phyloP scores from a whole-genome alignment of 2,329 filamentous ascomycete species.

The Epichloe gansuensis region DNA sequence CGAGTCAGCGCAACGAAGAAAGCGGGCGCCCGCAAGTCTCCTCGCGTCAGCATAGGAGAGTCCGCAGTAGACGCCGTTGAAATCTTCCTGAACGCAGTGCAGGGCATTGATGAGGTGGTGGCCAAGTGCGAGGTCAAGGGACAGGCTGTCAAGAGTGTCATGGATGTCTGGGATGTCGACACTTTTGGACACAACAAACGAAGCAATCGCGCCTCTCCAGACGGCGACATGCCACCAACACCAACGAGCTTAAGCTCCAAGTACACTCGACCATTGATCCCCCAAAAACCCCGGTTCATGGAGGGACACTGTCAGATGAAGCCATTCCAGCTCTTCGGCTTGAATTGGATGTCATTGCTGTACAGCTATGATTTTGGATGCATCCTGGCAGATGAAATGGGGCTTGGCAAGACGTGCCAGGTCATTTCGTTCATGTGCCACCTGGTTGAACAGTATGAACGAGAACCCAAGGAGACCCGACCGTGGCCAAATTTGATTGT shows the following conservation, averaged over 20 bases:
- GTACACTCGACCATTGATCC: constrained; percentile 30
- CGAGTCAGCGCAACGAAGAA: constrained; percentile 44
- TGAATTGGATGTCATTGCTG: constrained; percentile 86
- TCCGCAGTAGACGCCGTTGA: constrained; percentile 38
- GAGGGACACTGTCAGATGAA: constrained; percentile 66
- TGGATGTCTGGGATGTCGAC: constrained; percentile 37
- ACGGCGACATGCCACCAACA: constrained; percentile 27
- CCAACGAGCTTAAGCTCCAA: constrained; percentile 25
- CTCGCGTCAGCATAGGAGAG: constrained; percentile 37
- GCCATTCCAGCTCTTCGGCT: constrained; percentile 82
- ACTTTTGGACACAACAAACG: constrained; percentile 29
- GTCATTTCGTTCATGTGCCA: constrained; percentile 86
- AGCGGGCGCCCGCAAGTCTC: constrained; percentile 30
- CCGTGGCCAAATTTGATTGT: constrained; percentile 70
- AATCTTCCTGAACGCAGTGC: constrained; percentile 68
- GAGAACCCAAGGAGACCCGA: constrained; percentile 17
- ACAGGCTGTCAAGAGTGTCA: constrained; percentile 35
- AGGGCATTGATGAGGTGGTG: constrained; percentile 74
- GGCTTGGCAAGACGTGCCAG: constrained; percentile 89
- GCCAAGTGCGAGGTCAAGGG: constrained; percentile 61
- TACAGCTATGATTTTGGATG: constrained; percentile 70
- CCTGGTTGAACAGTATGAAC: constrained; percentile 51
- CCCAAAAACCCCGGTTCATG: constrained; percentile 65
- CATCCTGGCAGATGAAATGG: constrained; percentile 97
- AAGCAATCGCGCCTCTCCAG: constrained; percentile 16